phyloP scores from a whole-genome alignment of 768 basidiomycete genomes.

The Cystobasidium onofrii region DNA sequence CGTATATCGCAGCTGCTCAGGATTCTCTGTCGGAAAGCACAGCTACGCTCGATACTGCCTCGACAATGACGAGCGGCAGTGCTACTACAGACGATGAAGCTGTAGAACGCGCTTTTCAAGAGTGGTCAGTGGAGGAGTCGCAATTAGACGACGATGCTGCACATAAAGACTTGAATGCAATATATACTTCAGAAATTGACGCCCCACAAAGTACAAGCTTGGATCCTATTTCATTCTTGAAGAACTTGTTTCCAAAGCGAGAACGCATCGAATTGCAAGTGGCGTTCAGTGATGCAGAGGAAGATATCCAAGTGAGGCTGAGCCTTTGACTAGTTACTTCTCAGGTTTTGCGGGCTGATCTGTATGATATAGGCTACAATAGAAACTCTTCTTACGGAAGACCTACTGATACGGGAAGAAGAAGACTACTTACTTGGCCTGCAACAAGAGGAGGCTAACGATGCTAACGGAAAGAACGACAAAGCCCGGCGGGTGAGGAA shows the following conservation, averaged over 20 bases:
- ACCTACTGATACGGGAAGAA: constrained; percentile 21
- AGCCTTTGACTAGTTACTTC: no score
- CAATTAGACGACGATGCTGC: background rate
- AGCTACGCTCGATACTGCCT: background rate
- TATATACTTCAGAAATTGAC: background rate
- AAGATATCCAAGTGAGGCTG: constrained; percentile 15
- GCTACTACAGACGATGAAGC: constrained; percentile 15
- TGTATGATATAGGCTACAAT: constrained; percentile 5
- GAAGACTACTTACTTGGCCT: background rate
- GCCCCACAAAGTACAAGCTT: background rate
- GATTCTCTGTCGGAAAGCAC: background rate
- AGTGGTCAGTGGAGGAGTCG: constrained; percentile 11
- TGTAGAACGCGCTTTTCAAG: constrained; percentile 29
- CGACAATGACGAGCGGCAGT: background rate
- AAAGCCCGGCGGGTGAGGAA: background rate
- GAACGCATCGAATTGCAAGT: constrained; percentile 16
- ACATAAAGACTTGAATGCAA: background rate
- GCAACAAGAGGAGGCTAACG: background rate
- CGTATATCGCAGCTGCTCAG: background rate
- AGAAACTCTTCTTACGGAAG: constrained; percentile 24
- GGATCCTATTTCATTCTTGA: constrained; percentile 28
- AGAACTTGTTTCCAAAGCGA: constrained; percentile 24
- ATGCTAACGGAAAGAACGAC: background rate
- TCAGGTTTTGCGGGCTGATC: background rate
- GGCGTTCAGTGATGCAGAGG: constrained; percentile 7